These are phyloP conservation scores for Blastobotrys proliferans DNA, from an alignment of 1,139 yeast genomes.

Conservation along the genomic window DNA sequence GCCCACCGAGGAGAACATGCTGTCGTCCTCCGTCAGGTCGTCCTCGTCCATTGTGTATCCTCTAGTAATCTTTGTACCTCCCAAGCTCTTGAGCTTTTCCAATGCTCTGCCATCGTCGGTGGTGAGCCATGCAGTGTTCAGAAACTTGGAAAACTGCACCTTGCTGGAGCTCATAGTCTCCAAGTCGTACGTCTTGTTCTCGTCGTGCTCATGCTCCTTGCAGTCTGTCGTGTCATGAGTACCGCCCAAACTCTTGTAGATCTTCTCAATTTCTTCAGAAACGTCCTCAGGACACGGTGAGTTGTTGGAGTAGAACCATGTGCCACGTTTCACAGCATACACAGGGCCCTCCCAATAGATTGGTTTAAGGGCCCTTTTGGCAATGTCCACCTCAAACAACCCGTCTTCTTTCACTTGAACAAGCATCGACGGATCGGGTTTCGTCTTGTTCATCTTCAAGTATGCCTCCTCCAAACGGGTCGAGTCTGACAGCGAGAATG, in stretches of 20 bases:
- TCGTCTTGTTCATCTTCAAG: slow-evolving; percentile 23
- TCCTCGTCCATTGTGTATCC: slow-evolving; percentile 19
- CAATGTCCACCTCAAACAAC: slow-evolving; percentile 66
- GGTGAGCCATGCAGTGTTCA: slow-evolving; percentile 14
- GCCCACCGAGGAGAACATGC: slow-evolving; percentile 5
- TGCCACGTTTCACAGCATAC: slow-evolving; percentile 78
- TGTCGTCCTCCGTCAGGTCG: not conserved
- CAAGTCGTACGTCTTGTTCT: slow-evolving; percentile 8
- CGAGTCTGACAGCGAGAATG: slow-evolving; percentile 66
- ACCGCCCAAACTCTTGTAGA: slow-evolving; percentile 38
- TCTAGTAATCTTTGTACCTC: slow-evolving; percentile 15
- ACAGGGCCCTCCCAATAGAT: slow-evolving; percentile 88
- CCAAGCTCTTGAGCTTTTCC: slow-evolving; percentile 3
- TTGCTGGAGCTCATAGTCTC: slow-evolving; percentile 7
- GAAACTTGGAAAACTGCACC: slow-evolving; percentile 13
- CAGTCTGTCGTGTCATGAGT: slow-evolving; percentile 3
- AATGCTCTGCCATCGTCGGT: slow-evolving; percentile 12
- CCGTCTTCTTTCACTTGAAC: slow-evolving; percentile 79
- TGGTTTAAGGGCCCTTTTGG: slow-evolving; percentile 53
- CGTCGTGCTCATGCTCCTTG: slow-evolving; percentile 4
- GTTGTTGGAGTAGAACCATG: slow-evolving; percentile 61
- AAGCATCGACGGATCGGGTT: too few species aligned
- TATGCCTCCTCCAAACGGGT: slow-evolving; percentile 52
- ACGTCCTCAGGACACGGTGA: slow-evolving; percentile 52
- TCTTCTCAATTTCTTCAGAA: slow-evolving; percentile 57